A percentile compares a stretch with the other conserved stretches of the same genome.
Evolutionary conservation across 768 basidiomycete genomes (phyloP).

Genomic region (Leccinum subtestaceum): DNA sequence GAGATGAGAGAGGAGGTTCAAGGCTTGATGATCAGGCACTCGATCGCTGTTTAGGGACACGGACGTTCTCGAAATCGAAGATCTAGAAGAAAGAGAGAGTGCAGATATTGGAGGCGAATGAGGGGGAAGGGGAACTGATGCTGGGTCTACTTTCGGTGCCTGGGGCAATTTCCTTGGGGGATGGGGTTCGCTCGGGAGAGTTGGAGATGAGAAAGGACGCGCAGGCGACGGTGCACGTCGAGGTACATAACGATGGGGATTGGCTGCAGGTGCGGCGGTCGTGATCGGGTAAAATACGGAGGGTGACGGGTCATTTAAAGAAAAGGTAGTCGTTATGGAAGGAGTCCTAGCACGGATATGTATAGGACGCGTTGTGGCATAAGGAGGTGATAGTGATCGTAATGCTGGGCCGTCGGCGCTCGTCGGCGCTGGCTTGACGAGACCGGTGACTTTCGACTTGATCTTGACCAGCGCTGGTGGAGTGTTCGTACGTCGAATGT

Average conservation of each 20-base stretch:
- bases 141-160: slow-evolving; percentile 48
- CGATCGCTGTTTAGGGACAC: slow-evolving; percentile 39
- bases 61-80: slow-evolving; percentile 59
- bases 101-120: slow-evolving; percentile 71
- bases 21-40: slow-evolving; percentile 35
- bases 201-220: slow-evolving; percentile 30
- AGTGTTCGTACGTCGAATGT: slow-evolving; percentile 12
- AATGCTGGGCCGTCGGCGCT: slow-evolving; percentile 35
- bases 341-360: slow-evolving; percentile 27
- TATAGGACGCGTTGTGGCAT: slow-evolving; percentile 31
- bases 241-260: slow-evolving; percentile 51
- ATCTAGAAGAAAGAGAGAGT: slow-evolving; percentile 76
- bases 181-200: slow-evolving; percentile 24
- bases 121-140: slow-evolving; percentile 58
- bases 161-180: slow-evolving; percentile 14
- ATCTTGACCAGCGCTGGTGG: slow-evolving; percentile 38
- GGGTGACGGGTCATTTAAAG: slow-evolving; percentile 26
- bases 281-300: slow-evolving; percentile 55
- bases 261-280: slow-evolving; percentile 51
- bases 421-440: slow-evolving; percentile 36
- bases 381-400: slow-evolving; percentile 35
- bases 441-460: slow-evolving; percentile 58
- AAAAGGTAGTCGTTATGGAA: slow-evolving; percentile 29
- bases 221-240: slow-evolving; percentile 36
- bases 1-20: slow-evolving; percentile 44